A percentile compares a stretch with the other conserved stretches of the same genome.
Evolutionary conservation across 208 protist genomes (phyloP).

Genomic region (Leishmania gerbilli): DNA sequence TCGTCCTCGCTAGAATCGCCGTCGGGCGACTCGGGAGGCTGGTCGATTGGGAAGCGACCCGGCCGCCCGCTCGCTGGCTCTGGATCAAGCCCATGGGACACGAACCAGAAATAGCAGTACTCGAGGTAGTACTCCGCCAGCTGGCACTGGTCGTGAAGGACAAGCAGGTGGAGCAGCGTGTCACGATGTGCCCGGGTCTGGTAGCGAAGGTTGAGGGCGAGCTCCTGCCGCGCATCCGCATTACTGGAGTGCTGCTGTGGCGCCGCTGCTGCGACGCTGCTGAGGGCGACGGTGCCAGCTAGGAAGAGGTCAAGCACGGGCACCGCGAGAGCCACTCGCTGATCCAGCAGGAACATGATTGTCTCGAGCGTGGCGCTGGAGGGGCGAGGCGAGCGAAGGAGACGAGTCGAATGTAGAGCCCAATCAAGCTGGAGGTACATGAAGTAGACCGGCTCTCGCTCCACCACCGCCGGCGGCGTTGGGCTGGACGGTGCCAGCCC

Average conservation of each 20-base stretch:
- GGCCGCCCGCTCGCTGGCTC: slow-evolving; percentile 30
- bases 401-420: slow-evolving; percentile 66
- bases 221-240: neutral
- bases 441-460: slow-evolving; percentile 33
- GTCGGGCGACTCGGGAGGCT: neutral
- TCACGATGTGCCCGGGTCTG: slow-evolving; percentile 53
- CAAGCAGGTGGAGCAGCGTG: slow-evolving; percentile 75
- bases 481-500: too few species aligned
- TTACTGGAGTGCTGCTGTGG: neutral
- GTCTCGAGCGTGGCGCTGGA: slow-evolving; percentile 65
- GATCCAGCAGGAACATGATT: slow-evolving; percentile 65
- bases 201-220: slow-evolving; percentile 37
- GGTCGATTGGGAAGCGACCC: slow-evolving; percentile 28
- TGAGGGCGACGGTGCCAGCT: slow-evolving; percentile 35
- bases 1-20: neutral
- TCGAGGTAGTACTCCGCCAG: slow-evolving; percentile 80
- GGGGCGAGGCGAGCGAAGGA: slow-evolving; percentile 67
- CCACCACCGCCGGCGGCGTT: neutral
- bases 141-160: slow-evolving; percentile 78
- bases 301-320: slow-evolving; percentile 77
- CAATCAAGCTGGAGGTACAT: slow-evolving; percentile 76
- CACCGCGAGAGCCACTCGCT: slow-evolving; percentile 60
- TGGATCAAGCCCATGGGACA: slow-evolving; percentile 37
- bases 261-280: neutral
- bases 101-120: slow-evolving; percentile 58